Evolutionary conservation across 2,329 filamentous ascomycete species (phyloP).

Genomic region (Periconia digitata): DNA sequence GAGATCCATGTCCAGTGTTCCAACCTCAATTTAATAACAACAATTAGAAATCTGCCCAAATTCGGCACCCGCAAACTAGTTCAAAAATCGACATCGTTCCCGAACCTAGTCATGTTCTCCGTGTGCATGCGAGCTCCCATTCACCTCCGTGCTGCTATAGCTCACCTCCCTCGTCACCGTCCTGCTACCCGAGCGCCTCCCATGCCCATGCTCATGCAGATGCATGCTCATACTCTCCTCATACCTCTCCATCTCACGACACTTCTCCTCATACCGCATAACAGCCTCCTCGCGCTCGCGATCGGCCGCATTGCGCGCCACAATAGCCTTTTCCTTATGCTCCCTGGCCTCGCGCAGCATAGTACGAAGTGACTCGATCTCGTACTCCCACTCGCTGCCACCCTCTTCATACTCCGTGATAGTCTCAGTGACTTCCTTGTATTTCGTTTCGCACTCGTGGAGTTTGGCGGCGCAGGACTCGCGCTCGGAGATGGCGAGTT

Average conservation of each 20-base stretch:
- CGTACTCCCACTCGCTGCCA: slow-evolving; percentile 2
- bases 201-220: neutral
- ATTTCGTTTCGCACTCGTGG: slow-evolving; percentile 6
- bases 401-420: slow-evolving; percentile 7
- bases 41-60: neutral
- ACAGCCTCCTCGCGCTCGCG: slow-evolving; percentile 8
- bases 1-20: too few relatives aligned
- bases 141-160: neutral
- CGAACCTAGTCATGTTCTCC: neutral
- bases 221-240: slow-evolving; percentile 2
- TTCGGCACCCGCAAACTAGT: neutral
- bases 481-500: slow-evolving; percentile 1
- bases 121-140: neutral
- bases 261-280: slow-evolving; percentile 8
- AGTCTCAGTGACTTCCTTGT: slow-evolving; percentile 4
- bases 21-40: too few relatives aligned
- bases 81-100: neutral
- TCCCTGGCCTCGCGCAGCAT: slow-evolving; percentile 7
- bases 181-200: neutral
- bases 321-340: slow-evolving; percentile 10
- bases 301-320: slow-evolving; percentile 7
- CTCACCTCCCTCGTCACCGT: neutral
- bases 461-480: slow-evolving; percentile 2
- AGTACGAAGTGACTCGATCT: slow-evolving; percentile 3
- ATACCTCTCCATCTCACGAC: slow-evolving; percentile 6